Conservation (phyloP, 305 asterid genomes). For the Plantago coronopus region DNA sequence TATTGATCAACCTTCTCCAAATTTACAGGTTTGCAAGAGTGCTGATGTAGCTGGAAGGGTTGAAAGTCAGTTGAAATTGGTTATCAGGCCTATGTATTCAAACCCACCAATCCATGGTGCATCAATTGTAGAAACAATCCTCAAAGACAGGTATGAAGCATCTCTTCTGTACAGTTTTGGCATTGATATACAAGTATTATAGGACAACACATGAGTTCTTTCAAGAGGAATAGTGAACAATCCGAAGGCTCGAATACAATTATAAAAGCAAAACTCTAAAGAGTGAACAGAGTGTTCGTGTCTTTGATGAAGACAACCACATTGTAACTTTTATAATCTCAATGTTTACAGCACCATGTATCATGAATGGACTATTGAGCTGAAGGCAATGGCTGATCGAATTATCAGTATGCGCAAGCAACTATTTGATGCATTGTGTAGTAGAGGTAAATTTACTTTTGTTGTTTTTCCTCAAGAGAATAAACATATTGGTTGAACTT, state of each 20-base stretch:
- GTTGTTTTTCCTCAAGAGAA: no score
- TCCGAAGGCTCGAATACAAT: background rate
- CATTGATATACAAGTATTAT: background rate
- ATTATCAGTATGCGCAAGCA: constrained; percentile 81
- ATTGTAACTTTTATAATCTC: constrained; percentile 11
- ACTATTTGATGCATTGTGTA: constrained; percentile 58
- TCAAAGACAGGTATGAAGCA: constrained; percentile 49
- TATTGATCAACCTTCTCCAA: background rate
- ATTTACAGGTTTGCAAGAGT: constrained; percentile 52
- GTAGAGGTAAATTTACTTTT: constrained; percentile 53
- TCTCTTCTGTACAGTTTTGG: constrained; percentile 6
- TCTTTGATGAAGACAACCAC: constrained; percentile 6
- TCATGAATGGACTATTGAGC: constrained; percentile 70
- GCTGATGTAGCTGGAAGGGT: constrained; percentile 59
- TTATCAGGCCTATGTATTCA: constrained; percentile 85
- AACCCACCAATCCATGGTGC: constrained; percentile 87
- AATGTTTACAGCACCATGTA: constrained; percentile 43
- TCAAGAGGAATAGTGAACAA: background rate
- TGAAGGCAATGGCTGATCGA: constrained; percentile 83
- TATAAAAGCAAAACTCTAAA: background rate
- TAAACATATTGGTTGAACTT: no score
- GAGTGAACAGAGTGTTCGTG: background rate
- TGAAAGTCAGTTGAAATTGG: constrained; percentile 77
- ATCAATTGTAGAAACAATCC: constrained; percentile 66
- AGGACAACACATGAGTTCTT: constrained; percentile 5